Base-by-base conservation (phyloP, 805 yeast species). In the Pichia nanzhaoensis region DNA sequence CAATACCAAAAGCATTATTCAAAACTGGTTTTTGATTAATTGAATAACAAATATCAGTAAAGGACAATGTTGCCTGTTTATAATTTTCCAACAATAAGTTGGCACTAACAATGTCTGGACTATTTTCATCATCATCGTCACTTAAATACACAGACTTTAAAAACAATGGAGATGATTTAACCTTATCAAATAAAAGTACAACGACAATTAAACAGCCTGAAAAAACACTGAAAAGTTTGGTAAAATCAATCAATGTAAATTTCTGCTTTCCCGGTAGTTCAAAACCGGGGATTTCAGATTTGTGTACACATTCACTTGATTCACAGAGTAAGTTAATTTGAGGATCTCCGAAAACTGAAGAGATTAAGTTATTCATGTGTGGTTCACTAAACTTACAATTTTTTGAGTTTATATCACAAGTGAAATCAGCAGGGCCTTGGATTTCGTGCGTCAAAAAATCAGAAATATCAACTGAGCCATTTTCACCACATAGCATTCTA, bases 291-390 rank as follows among this genome's bases (percentile, higher is more conserved):
- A 93, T 78, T 61, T 93, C 95, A 59, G 93, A 84, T 56, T 81
- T 80, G 61, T 93, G 98, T 19, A 93, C 54, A 71, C 99, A 93
- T 61, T 93, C 99, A 39, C 96, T 91, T 2, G 95, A 79, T 8
- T 68, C 66, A 66, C 99, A 93, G 37, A 75, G 71, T 45, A 93
- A 68, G 2, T 90, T 82, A 57, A 93, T 93, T 53, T 79, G 75
- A 1, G 91, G 86, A 60, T 93, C 99, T n/a, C 99, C 99, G 66
- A 93, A 93, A 2, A 93, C 95, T 7, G 87, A 80, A 47, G 79
- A 72, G 46, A 93, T 93, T 57, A 93, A 73, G 52, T 86, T 95
- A 65, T 93, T 86, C 97, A 93, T 91, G 44, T 93, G 82, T 37
- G 99, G 98, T 60, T 93, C 99, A 2, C 91, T 82, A 57, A 93